A percentile compares a stretch with the other conserved stretches of the same genome.
These are phyloP conservation scores for Acorus calamus DNA, from an alignment of 106 monocot genomes.

Conservation along the genomic window DNA sequence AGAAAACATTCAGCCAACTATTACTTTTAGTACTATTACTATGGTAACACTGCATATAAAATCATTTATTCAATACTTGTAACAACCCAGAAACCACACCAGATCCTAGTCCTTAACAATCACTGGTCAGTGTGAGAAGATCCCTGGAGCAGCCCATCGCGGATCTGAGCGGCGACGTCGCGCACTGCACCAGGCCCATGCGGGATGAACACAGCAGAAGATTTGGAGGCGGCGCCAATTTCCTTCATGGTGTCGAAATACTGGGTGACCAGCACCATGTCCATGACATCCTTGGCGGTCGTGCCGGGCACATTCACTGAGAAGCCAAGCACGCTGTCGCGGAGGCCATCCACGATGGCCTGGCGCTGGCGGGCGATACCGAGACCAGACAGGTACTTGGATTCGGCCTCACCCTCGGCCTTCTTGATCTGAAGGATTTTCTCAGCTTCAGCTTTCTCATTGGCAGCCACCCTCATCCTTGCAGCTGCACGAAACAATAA, in stretches of 20 bases:
- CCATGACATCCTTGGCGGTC: slow-evolving; percentile 75
- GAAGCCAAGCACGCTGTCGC: slow-evolving; percentile 77
- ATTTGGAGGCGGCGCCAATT: slow-evolving; percentile 63
- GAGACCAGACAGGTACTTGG: slow-evolving; percentile 75
- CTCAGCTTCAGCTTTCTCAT: slow-evolving; percentile 85
- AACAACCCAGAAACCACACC: neutral
- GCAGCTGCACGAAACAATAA: slow-evolving; percentile 27
- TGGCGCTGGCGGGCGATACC: slow-evolving; percentile 84
- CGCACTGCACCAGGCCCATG: slow-evolving; percentile 73
- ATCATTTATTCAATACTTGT: too few relatives aligned
- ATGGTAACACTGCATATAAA: too few relatives aligned
- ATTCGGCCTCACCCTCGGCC: slow-evolving; percentile 85
- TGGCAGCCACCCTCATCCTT: slow-evolving; percentile 72
- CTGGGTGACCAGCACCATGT: slow-evolving; percentile 86
- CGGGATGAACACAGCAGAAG: slow-evolving; percentile 66
- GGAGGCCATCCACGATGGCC: slow-evolving; percentile 84
- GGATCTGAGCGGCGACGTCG: slow-evolving; percentile 60
- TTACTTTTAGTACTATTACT: too few relatives aligned
- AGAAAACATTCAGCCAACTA: too few relatives aligned
- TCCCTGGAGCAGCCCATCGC: slow-evolving; percentile 62
- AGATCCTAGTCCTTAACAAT: neutral
- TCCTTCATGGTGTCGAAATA: slow-evolving; percentile 96
- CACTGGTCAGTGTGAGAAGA: neutral
- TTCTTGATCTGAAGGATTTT: slow-evolving; percentile 82
- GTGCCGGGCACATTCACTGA: slow-evolving; percentile 67